Percentiles rank a stretch among this genome's conserved stretches.
These are phyloP conservation scores for Stagonosporopsis cucurbitacearum DNA, from an alignment of 2,329 filamentous ascomycete species.

Conservation along the genomic window DNA sequence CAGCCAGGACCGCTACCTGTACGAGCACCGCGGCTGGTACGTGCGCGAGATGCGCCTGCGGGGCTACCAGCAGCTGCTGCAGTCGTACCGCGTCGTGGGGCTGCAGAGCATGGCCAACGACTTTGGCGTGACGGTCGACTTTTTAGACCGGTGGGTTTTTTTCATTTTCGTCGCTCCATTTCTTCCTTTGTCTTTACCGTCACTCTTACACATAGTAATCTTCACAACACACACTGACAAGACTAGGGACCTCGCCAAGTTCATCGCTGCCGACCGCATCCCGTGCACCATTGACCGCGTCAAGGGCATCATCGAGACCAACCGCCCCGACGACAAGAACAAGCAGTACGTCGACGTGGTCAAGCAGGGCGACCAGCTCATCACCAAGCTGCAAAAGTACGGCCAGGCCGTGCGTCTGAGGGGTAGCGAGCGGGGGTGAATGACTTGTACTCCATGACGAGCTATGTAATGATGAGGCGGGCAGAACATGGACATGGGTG, in stretches of 20 bases:
- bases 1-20: conserved; percentile 90
- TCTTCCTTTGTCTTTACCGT: too few species aligned
- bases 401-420: conserved; percentile 93
- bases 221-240: conserved; percentile 18
- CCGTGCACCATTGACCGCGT: conserved; percentile 98
- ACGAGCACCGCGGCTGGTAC: conserved; percentile 96
- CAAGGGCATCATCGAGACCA: conserved; percentile 96
- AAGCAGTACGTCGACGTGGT: conserved; percentile 99
- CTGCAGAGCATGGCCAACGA: conserved; percentile 95
- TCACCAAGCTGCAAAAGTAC: conserved; percentile 99
- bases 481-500: too few species aligned
- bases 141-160: conserved; percentile 95
- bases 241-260: conserved; percentile 86
- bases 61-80: conserved; percentile 94
- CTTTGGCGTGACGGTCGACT: conserved; percentile 96
- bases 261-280: conserved; percentile 93
- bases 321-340: conserved; percentile 98
- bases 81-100: conserved; percentile 97
- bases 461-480: conserved; percentile 29
- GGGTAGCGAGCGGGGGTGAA: conserved; percentile 82
- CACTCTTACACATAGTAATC: too few species aligned
- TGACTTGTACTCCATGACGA: neutral
- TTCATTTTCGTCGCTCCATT: too few species aligned
- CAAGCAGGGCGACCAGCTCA: conserved; percentile 95
- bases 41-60: conserved; percentile 97